These are phyloP conservation scores for Yamadazyma buinensis DNA, from an alignment of 1,139 yeast genomes.

Conservation along the genomic window DNA sequence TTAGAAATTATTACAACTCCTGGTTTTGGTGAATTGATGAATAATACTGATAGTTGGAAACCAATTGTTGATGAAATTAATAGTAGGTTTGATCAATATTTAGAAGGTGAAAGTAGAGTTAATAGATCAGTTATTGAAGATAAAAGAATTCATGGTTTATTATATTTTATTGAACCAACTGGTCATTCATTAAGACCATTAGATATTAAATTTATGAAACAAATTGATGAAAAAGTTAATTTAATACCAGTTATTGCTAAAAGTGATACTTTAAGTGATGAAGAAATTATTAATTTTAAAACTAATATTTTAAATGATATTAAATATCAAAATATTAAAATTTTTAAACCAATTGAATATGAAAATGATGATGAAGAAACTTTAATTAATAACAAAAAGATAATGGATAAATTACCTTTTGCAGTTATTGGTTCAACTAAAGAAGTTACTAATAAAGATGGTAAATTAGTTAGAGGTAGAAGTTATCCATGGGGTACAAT, in stretches of 20 bases:
- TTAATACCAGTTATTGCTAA: slow-evolving; percentile 93
- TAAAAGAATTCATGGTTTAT: slow-evolving; percentile 80
- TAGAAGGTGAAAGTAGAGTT: slow-evolving; percentile 87
- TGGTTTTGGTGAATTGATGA: slow-evolving; percentile 90
- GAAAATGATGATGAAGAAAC: slow-evolving; percentile 89
- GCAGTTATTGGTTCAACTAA: slow-evolving; percentile 91
- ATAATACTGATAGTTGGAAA: slow-evolving; percentile 87
- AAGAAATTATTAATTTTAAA: slow-evolving; percentile 76
- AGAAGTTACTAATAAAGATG: slow-evolving; percentile 70
- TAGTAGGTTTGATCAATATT: slow-evolving; percentile 76
- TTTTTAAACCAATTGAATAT: slow-evolving; percentile 76
- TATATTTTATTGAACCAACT: slow-evolving; percentile 94
- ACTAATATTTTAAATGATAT: slow-evolving; percentile 73
- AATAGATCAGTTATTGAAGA: slow-evolving; percentile 73
- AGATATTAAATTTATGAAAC: slow-evolving; percentile 86
- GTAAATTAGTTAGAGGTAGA: slow-evolving; percentile 86
- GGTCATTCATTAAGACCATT: slow-evolving; percentile 90
- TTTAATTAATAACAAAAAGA: slow-evolving; percentile 56
- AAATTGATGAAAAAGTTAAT: slow-evolving; percentile 87
- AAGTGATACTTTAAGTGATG: slow-evolving; percentile 88
- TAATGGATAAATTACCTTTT: slow-evolving; percentile 77
- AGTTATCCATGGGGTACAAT: slow-evolving; percentile 97
- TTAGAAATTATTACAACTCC: slow-evolving; percentile 87
- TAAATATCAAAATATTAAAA: slow-evolving; percentile 66
- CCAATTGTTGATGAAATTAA: slow-evolving; percentile 92